Evolutionary conservation across 805 yeast genomes (phyloP).

Genomic region (Metschnikowia matae): DNA sequence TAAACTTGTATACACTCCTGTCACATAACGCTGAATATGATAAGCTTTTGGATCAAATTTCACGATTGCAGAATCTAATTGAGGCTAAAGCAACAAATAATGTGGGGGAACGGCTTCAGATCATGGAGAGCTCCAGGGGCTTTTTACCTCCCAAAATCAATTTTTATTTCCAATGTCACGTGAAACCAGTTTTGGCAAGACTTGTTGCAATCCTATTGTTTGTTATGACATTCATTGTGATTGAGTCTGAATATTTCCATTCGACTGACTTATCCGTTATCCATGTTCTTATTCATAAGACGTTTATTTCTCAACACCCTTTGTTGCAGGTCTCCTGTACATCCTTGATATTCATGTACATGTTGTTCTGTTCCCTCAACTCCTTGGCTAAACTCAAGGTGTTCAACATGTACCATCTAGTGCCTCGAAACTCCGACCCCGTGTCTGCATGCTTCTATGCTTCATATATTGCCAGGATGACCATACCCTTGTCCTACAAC

Average conservation of each 20-base stretch:
- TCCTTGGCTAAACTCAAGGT: conserved; percentile 65
- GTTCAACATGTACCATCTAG: conserved; percentile 74
- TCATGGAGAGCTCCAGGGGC: conserved; percentile 3
- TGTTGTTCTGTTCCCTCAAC: conserved; percentile 63
- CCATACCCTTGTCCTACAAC: conserved; percentile 78
- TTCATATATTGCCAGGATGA: conserved; percentile 74
- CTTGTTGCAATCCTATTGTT: conserved; percentile 40
- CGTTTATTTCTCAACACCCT: conserved; percentile 24
- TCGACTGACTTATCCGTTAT: conserved; percentile 63
- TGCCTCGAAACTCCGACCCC: conserved; percentile 66
- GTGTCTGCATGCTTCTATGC: conserved; percentile 74
- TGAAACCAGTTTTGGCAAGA: conserved; percentile 47
- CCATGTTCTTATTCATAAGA: conserved; percentile 40
- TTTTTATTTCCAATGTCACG: conserved; percentile 31
- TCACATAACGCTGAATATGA: conserved; percentile 59
- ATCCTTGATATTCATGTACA: conserved; percentile 48
- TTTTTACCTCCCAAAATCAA: conserved; percentile 5
- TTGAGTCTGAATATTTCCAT: conserved; percentile 74
- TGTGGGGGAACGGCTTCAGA: conserved; percentile 13
- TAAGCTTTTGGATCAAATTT: conserved; percentile 42
- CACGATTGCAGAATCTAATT: conserved; percentile 9
- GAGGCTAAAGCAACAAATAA: conserved; percentile 18
- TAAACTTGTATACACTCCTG: conserved; percentile 46
- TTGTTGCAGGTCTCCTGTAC: conserved; percentile 36
- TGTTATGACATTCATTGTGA: conserved; percentile 46